A percentile compares a stretch with the other conserved stretches of the same genome.
phyloP scores from a whole-genome alignment of 2,329 filamentous ascomycete species.

The Magnaporthales sp. region DNA sequence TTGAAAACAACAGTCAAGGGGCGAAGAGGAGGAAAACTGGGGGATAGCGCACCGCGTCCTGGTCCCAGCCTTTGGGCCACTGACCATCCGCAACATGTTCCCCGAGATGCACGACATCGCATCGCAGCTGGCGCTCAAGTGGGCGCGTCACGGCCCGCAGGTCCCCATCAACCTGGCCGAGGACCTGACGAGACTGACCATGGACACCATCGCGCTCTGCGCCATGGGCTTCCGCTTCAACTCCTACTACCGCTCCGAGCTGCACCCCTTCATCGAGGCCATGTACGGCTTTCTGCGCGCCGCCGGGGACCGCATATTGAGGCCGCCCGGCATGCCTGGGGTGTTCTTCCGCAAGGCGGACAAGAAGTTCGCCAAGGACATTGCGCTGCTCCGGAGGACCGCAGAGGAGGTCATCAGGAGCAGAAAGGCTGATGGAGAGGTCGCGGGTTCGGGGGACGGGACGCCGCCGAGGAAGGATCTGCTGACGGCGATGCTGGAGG shows the following conservation, averaged over 20 bases:
- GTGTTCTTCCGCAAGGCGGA: background rate
- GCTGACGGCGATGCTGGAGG: slow-evolving; percentile 37
- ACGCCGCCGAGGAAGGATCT: slow-evolving; percentile 41
- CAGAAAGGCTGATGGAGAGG: slow-evolving; percentile 35
- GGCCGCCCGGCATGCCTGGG: slow-evolving; percentile 40
- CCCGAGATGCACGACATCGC: slow-evolving; percentile 2
- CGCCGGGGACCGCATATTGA: slow-evolving; percentile 25
- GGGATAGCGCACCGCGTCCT: background rate
- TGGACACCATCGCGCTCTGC: slow-evolving; percentile 65
- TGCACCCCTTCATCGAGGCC: slow-evolving; percentile 49
- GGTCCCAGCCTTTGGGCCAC: background rate
- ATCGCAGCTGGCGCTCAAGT: slow-evolving; percentile 1
- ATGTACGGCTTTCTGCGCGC: slow-evolving; percentile 28
- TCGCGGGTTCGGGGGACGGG: slow-evolving; percentile 45
- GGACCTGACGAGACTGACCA: slow-evolving; percentile 63
- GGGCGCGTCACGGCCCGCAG: background rate
- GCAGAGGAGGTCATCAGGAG: slow-evolving; percentile 8
- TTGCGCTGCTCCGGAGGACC: slow-evolving; percentile 7
- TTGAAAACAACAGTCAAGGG: slow-evolving; percentile 31
- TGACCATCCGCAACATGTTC: slow-evolving; percentile 2
- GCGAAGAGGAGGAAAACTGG: slow-evolving; percentile 37
- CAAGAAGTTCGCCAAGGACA: slow-evolving; percentile 7
- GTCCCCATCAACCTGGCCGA: background rate
- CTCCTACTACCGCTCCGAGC: slow-evolving; percentile 58
- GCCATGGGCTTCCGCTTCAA: slow-evolving; percentile 69